Conservation (phyloP, 805 yeast genomes). For the Spathaspora gorwiae region DNA sequence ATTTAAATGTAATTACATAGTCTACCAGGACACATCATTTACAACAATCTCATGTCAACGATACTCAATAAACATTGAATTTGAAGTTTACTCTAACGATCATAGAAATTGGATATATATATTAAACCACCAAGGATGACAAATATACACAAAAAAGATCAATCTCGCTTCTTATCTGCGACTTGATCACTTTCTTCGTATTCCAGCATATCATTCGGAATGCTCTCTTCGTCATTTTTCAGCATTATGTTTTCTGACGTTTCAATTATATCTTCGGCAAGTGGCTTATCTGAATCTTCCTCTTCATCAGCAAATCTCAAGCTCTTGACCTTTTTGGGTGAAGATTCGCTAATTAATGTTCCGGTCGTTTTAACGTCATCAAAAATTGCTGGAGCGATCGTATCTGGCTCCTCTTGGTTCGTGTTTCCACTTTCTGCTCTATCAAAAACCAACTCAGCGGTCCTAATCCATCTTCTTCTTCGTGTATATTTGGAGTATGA, state of each 20-base stretch:
- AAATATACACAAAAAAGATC: background rate
- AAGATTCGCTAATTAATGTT: slow-evolving; percentile 2
- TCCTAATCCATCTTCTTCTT: slow-evolving; percentile 92
- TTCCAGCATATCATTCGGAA: background rate
- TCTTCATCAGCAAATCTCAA: slow-evolving; percentile 36
- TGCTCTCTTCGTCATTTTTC: background rate
- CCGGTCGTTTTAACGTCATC: slow-evolving; percentile 3
- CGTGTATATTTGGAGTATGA: slow-evolving; percentile 87
- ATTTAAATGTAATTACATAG: no score
- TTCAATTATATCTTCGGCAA: background rate
- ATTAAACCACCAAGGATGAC: background rate
- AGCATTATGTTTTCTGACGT: background rate
- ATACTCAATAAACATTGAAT: no score
- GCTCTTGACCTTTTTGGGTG: slow-evolving; percentile 31
- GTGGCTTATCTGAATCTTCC: background rate
- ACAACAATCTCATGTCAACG: no score
- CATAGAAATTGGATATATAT: no score
- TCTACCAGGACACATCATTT: no score
- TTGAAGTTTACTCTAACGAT: no score
- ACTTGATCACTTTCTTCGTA: background rate
- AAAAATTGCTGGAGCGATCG: background rate
- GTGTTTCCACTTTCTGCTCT: background rate
- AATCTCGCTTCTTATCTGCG: background rate
- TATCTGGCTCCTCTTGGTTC: background rate
- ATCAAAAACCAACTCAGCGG: slow-evolving; percentile 71